These are phyloP conservation scores for Talinum fruticosum DNA, from an alignment of 148 eudicot species.

Conservation along the genomic window DNA sequence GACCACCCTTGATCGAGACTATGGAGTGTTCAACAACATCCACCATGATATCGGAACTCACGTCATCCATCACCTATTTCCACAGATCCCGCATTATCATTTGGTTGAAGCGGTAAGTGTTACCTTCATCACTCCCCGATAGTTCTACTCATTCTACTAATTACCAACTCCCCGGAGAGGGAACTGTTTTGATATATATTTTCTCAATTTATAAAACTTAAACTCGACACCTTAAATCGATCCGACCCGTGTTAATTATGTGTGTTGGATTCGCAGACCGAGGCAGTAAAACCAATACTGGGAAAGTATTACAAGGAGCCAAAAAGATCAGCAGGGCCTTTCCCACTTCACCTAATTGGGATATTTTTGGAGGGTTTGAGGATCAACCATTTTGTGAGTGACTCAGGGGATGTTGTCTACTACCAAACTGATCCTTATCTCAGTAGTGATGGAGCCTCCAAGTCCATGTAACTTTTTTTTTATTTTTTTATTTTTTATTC, in stretches of 20 bases:
- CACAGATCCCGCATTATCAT: constrained; percentile 56
- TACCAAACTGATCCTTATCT: constrained; percentile 39
- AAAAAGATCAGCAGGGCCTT: constrained; percentile 31
- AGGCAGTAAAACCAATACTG: constrained; percentile 33
- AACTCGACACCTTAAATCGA: not conserved
- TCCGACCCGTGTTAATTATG: not conserved
- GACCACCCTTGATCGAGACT: constrained; percentile 47
- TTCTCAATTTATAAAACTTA: not conserved
- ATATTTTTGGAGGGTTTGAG: constrained; percentile 30
- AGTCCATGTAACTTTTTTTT: not conserved
- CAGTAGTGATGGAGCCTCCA: not conserved
- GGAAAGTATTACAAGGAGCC: constrained; percentile 44
- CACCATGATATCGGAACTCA: constrained; percentile 48
- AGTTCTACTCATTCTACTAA: not conserved
- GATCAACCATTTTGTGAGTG: constrained; percentile 39
- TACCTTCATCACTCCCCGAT: not conserved
- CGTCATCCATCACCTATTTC: constrained; percentile 51
- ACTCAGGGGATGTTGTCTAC: constrained; percentile 36
- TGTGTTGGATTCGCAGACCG: constrained; percentile 20
- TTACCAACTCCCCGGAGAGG: too few species aligned
- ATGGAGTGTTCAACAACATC: constrained; percentile 42
- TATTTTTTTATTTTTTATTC: not conserved
- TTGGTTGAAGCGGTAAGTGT: constrained; percentile 44
- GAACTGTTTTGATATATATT: too few species aligned
- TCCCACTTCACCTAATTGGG: constrained; percentile 34